Evolutionary conservation across 1,139 yeast species (phyloP), one percentile per base, ranked within the genome.

Genomic region (Saccharomyces uvarum): DNA sequence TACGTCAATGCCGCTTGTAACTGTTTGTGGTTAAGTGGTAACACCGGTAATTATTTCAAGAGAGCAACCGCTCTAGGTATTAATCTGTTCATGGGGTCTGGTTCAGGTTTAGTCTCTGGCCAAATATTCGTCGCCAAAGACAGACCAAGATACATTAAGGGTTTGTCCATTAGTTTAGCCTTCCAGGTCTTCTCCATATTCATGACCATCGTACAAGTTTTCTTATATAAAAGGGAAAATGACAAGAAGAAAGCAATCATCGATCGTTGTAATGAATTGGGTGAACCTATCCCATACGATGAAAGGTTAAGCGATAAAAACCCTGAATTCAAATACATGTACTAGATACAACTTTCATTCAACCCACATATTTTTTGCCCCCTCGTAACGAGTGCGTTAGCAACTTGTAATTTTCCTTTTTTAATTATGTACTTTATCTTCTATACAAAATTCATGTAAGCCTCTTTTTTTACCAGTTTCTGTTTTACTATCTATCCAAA

Each of bases 301-400:
- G 79, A 78, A 53, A 76, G 80, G 63, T 77, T 77, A 50, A 67
- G 95, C 59, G 96, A 88, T 67, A 70, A 78, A 60, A 80, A 79
- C 62, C 95, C 95, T 1, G 73, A 74, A 42, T 85, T 84, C 67
- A 65, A 70, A 57, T 78, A 77, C 66, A 69, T 73, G 69, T 77
- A 76, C 61, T 78, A 55, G 56, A 7, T 5, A 9, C 5, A 9
- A 38, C 26, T 38, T 16, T 38, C 44, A 24, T 16, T 38, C 44
- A 16, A 11, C n/a, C 24, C 26, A 4, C 11, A 38, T 19, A 16
- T 38, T 33, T 19, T 19, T 38, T 38, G 44, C 44, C 44, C 44
- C 44, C 44, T 38, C 44, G 44, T 38, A 9, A 38, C 19, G 44
- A 19, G 44, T n/a, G 44, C 19, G 44, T 38, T 38, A 8, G 42